These are phyloP conservation scores for Podospora pseudoanserina DNA, from an alignment of 495 filamentous ascomycete species.

Conservation along the genomic window DNA sequence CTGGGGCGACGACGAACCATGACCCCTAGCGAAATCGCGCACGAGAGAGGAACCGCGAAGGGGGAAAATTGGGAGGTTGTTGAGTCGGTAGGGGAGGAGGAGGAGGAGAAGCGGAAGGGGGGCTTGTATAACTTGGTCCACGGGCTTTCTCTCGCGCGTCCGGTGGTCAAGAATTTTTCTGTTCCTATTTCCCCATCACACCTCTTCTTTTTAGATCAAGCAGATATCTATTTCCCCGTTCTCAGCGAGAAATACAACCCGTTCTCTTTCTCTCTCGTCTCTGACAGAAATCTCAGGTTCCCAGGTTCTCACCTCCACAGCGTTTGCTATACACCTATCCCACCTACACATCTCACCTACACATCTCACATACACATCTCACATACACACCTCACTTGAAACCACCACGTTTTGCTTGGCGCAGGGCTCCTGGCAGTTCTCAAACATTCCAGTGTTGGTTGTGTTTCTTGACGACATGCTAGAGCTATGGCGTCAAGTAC, in stretches of 20 bases:
- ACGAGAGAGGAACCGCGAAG: conserved; percentile 4
- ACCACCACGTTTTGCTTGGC: background rate
- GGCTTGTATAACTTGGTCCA: conserved; percentile 2
- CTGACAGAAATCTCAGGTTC: background rate
- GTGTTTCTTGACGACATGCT: conserved; percentile 38
- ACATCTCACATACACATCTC: background rate
- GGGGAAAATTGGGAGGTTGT: conserved; percentile 3
- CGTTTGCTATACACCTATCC: background rate
- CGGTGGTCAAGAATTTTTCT: conserved; percentile 10
- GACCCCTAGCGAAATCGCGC: conserved; percentile 18
- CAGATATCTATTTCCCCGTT: background rate
- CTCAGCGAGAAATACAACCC: too few relatives aligned
- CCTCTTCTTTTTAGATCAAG: background rate
- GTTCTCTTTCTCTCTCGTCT: background rate
- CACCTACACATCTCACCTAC: background rate
- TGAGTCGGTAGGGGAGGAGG: background rate
- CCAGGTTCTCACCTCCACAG: background rate
- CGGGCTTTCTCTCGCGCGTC: conserved; percentile 3
- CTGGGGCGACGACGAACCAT: conserved; percentile 20
- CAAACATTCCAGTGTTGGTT: background rate
- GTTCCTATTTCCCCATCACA: conserved; percentile 12
- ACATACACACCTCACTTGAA: background rate
- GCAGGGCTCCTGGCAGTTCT: background rate
- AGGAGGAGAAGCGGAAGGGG: background rate
- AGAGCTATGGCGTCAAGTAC: conserved; percentile 46